Evolutionary conservation across 2,329 filamentous ascomycete species (phyloP), one percentile per base, ranked within the genome.

Genomic region (Aspergillus fumigatus): DNA sequence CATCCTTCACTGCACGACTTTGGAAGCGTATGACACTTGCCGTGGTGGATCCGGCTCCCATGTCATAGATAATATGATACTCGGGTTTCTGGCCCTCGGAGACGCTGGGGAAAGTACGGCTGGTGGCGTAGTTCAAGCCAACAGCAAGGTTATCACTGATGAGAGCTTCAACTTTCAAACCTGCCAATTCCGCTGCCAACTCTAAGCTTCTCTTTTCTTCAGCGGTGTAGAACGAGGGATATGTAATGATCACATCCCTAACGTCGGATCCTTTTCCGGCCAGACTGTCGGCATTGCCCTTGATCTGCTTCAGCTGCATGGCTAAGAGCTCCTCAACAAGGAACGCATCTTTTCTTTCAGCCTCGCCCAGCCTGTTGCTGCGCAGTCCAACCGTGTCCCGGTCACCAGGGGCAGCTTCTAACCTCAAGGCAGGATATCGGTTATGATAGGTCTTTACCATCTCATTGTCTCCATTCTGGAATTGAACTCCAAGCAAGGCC

Each of bases 11-110:
- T 1, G 83, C 87, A 65, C 88, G 87, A 70, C 89, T 89, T 74
- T 97, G 92, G 77, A 99, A 96, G 67, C 87, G 88, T 71, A 99
- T 77, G 52, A 99, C 80, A 6, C 92, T 94, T 4, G 93, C 93
- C 66, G 91, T 96, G 32, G 93, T 89, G 48, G 91, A 97, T 4
- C 94, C 94, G 64, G 94, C 92, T 64, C 94, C 94, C 92, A 99
- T 97, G 71, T 99, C 94, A 70, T 94, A 99, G 29, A 99, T 85
- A 72, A 99, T 78, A 76, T 99, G 91, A 66, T 92, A 85, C 75
- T 99, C 94, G 0, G 94, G 88, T 78, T 92, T 92, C 62, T 84
- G 88, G 54, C 90, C 91, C 53, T 94, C 87, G 54, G 85, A 89
- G 58, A 94, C 80, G 66, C 85, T 91, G 40, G 92, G 91, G 75